Evolutionary conservation across 768 basidiomycete species (phyloP).

Genomic region (Mycena vitilis): DNA sequence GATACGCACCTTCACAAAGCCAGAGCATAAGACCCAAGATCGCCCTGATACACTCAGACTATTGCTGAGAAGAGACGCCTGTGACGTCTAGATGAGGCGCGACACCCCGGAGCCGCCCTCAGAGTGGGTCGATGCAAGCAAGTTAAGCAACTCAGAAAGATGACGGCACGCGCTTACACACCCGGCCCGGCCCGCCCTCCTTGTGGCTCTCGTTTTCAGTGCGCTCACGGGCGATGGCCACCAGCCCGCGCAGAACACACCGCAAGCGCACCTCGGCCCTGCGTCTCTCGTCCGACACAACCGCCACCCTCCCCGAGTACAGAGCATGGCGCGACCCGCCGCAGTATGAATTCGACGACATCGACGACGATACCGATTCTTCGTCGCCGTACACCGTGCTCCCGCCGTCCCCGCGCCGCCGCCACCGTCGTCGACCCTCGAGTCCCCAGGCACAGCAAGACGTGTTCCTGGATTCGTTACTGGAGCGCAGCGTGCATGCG

Average conservation of each 20-base stretch:
- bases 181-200: too few relatives aligned
- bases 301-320: slow-evolving; percentile 75
- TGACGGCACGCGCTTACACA: too few relatives aligned
- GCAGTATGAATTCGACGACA: slow-evolving; percentile 63
- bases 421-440: slow-evolving; percentile 48
- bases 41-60: too few relatives aligned
- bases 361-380: slow-evolving; percentile 56
- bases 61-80: too few relatives aligned
- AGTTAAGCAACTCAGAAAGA: too few relatives aligned
- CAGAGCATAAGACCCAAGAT: too few relatives aligned
- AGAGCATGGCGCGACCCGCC: slow-evolving; percentile 42
- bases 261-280: slow-evolving; percentile 68
- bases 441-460: slow-evolving; percentile 51
- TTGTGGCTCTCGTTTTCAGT: too few relatives aligned
- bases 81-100: too few relatives aligned
- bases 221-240: neutral
- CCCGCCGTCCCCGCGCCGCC: slow-evolving; percentile 40
- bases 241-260: slow-evolving; percentile 50
- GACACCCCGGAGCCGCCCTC: too few relatives aligned
- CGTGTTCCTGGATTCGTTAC: slow-evolving; percentile 78
- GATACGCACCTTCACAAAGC: too few relatives aligned
- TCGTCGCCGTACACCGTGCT: slow-evolving; percentile 47
- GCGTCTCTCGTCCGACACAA: slow-evolving; percentile 74
- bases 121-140: too few relatives aligned
- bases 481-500: slow-evolving; percentile 86